Conservation (phyloP, 2,329 filamentous ascomycete genomes). For the Penicillium freii region DNA sequence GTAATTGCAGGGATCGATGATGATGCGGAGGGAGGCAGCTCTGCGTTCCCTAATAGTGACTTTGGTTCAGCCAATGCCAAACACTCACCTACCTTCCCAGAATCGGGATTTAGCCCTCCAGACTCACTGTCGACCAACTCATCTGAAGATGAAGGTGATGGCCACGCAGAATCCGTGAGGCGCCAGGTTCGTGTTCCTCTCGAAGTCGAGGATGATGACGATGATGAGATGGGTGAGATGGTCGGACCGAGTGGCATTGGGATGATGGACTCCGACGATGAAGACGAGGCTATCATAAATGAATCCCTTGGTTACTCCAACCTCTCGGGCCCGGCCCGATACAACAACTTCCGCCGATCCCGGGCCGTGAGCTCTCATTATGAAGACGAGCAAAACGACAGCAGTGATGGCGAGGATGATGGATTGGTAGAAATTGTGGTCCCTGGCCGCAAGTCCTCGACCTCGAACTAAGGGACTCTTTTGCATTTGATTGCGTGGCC, state of each 20-base stretch:
- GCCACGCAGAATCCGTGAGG: conserved; percentile 37
- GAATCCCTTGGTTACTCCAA: conserved; percentile 70
- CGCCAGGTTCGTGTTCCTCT: conserved; percentile 53
- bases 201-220: conserved; percentile 57
- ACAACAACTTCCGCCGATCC: conserved; percentile 44
- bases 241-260: conserved; percentile 45
- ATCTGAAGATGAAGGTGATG: conserved; percentile 43
- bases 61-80: conserved; percentile 29
- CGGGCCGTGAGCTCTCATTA: conserved; percentile 34
- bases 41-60: conserved; percentile 34
- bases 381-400: conserved; percentile 45
- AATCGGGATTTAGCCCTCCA: conserved; percentile 40
- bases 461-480: conserved; percentile 16
- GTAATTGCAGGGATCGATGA: conserved; percentile 40
- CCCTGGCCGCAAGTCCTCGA: conserved; percentile 39
- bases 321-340: conserved; percentile 51
- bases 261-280: conserved; percentile 52
- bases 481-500: conserved; percentile 6
- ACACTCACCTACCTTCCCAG: conserved; percentile 37
- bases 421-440: conserved; percentile 48
- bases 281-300: conserved; percentile 55
- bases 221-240: conserved; percentile 51
- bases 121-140: conserved; percentile 43
- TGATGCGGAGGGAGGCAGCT: conserved; percentile 29
- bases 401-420: conserved; percentile 45